phyloP scores from a whole-genome alignment of 176 grass and related monocot genomes.

The Rhynchospora pubera region DNA sequence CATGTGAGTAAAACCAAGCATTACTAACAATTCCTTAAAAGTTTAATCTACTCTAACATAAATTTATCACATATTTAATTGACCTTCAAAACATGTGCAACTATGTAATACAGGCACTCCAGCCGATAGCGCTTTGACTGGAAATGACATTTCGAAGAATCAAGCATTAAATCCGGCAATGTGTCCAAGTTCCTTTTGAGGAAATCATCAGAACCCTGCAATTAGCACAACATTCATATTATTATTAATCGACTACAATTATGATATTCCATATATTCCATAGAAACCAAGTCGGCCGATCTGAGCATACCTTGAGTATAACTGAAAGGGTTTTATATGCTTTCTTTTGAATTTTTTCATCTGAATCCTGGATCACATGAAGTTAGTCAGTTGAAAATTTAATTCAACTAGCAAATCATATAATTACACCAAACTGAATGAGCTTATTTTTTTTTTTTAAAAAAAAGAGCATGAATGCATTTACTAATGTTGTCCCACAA shows the following conservation, averaged over 20 bases:
- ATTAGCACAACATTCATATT: conserved; percentile 13
- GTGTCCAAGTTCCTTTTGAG: conserved; percentile 55
- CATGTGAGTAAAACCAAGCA: neutral
- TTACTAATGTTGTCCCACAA: neutral
- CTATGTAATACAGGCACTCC: conserved; percentile 78
- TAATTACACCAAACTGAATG: neutral
- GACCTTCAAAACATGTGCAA: conserved; percentile 74
- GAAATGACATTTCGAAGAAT: conserved; percentile 66
- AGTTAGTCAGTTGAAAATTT: neutral
- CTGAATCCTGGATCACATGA: conserved; percentile 49
- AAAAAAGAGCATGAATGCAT: too few relatives aligned
- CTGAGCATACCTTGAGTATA: conserved; percentile 65
- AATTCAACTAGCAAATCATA: neutral
- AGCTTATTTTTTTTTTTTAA: neutral
- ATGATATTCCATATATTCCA: neutral
- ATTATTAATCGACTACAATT: neutral
- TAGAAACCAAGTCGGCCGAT: neutral
- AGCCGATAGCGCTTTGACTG: conserved; percentile 81
- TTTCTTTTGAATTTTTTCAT: conserved; percentile 82
- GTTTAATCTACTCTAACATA: neutral
- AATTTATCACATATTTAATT: conserved; percentile 10
- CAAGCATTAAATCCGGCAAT: conserved; percentile 62
- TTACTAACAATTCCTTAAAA: neutral
- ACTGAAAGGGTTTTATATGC: conserved; percentile 94
- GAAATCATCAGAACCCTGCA: conserved; percentile 56